Percentiles rank a stretch among this genome's conserved stretches.
phyloP scores from a whole-genome alignment of 805 yeast species.

The Zygosaccharomyces lentus region DNA sequence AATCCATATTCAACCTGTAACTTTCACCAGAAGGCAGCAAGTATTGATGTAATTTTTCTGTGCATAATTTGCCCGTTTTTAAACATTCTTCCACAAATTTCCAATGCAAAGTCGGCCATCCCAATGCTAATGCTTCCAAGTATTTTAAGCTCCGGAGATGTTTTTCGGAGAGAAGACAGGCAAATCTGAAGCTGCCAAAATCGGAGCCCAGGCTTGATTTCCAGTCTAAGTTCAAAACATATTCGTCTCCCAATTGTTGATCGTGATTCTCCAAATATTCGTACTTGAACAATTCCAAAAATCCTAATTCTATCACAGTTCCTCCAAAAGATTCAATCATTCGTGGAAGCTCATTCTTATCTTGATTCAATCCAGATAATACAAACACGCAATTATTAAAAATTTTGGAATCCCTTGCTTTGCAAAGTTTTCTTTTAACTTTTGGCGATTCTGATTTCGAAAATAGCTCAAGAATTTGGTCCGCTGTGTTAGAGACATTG shows the following conservation, averaged over 20 bases:
- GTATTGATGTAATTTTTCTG: conserved; percentile 46
- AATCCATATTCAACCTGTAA: conserved; percentile 31
- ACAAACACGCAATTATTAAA: conserved; percentile 40
- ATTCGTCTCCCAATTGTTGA: background rate
- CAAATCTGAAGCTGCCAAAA: conserved; percentile 43
- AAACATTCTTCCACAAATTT: conserved; percentile 52
- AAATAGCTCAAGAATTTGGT: background rate
- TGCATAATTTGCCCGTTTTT: conserved; percentile 12
- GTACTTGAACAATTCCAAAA: conserved; percentile 27
- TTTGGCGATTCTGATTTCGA: background rate
- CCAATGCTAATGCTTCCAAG: conserved; percentile 68
- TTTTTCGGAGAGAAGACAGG: conserved; percentile 58
- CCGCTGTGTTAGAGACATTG: background rate
- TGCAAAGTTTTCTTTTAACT: background rate
- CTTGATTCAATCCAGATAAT: conserved; percentile 34
- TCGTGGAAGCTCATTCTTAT: conserved; percentile 33
- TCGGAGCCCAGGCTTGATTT: conserved; percentile 6
- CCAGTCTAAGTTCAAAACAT: conserved; percentile 13
- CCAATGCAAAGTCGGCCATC: conserved; percentile 79
- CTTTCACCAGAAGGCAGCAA: conserved; percentile 73
- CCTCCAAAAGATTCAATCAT: conserved; percentile 46
- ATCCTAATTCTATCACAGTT: conserved; percentile 34
- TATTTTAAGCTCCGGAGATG: conserved; percentile 68
- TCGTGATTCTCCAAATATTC: conserved; percentile 8
- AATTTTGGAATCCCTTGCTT: conserved; percentile 9